Evolutionary conservation across 2,329 filamentous ascomycete species (phyloP), one percentile per base, ranked within the genome.

Genomic region (Nigrospora sphaerica): DNA sequence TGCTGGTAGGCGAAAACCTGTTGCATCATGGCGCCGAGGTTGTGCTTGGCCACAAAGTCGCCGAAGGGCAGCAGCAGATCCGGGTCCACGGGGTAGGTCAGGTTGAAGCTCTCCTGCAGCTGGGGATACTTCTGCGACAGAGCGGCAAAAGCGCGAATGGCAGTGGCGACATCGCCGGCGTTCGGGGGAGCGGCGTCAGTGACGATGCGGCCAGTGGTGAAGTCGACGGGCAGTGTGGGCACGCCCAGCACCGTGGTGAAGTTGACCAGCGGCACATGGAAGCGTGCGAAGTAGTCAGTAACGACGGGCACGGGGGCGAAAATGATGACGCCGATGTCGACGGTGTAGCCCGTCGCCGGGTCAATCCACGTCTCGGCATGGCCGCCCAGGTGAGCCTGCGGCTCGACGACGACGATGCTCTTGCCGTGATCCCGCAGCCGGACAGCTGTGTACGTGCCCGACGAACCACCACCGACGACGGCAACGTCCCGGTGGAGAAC

Each of bases 351-450:
- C 3, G 61, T 67, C 16, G 62, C 56, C 16, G 67, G 67, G 35
- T 70, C 68, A 3, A 55, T 60, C 52, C 72, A 77, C 10, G 71
- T 76, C 16, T 72, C 59, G 6, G 71, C 69, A 50, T 77, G 72
- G 3, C 75, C 74, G 16, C 75, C 75, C 50, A 49, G 18, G 11
- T 34, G 42, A 5, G 33, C 36, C 13, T 44, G 33, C 17, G 57
- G 56, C 50, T 73, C 70, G 31, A 72, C 52, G 1, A 72, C 48
- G 6, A 62, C 53, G n/a, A 70, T 54, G 10, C 50, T 64, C 32
- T 65, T 59, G 28, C 59, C 58, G 32, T 55, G 42, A 36, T 71
- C 59, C 10, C 60, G 56, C 7, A 73, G 55, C n/a, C 52, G 46
- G 31, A 69, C 60, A 12, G 68, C 66, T 9, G 63, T 54, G 47